Percentiles rank a stretch among this genome's conserved stretches.
phyloP scores from a whole-genome alignment of 352 stramenopile species.

The Phytophthora citrophthora region DNA sequence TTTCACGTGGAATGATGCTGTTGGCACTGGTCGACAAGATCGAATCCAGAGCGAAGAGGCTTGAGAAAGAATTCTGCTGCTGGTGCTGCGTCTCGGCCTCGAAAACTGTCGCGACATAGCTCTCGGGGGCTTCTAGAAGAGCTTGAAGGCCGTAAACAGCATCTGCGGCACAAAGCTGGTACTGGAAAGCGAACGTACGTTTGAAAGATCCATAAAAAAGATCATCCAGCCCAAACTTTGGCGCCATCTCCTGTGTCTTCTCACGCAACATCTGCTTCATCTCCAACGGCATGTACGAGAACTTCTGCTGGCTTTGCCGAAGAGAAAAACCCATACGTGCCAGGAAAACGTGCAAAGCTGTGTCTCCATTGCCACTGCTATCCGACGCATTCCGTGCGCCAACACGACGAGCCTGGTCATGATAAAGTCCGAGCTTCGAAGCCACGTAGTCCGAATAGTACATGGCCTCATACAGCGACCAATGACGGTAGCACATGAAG shows the following conservation, averaged over 20 bases:
- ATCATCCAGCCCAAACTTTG: constrained; percentile 96
- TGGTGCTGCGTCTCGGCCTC: constrained; percentile 68
- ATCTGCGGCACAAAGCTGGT: constrained; percentile 95
- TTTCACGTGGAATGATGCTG: constrained; percentile 1
- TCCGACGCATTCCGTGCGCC: constrained; percentile 62
- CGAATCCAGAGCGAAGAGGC: constrained; percentile 42
- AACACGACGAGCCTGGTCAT: constrained; percentile 68
- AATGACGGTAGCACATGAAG: constrained; percentile 98
- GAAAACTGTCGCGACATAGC: constrained; percentile 70
- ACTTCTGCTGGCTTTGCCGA: constrained; percentile 95
- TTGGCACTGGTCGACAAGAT: constrained; percentile 21
- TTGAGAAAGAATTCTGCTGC: constrained; percentile 49
- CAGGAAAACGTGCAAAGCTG: constrained; percentile 92
- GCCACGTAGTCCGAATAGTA: constrained; percentile 96
- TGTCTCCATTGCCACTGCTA: constrained; percentile 51
- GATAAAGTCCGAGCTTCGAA: constrained; percentile 84
- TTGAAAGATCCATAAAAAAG: constrained; percentile 97
- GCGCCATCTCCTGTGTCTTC: constrained; percentile 91
- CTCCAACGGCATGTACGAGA: constrained; percentile 94
- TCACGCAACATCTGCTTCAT: constrained; percentile 93
- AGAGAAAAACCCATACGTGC: constrained; percentile 98
- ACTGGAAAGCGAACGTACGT: constrained; percentile 95
- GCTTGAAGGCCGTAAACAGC: constrained; percentile 95
- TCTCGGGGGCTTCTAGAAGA: constrained; percentile 91
- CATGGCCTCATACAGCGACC: constrained; percentile 95